A percentile compares a stretch with the other conserved stretches of the same genome.
These are phyloP conservation scores for Phanerodontia chrysosporium DNA, from an alignment of 768 basidiomycete species.

Conservation along the genomic window DNA sequence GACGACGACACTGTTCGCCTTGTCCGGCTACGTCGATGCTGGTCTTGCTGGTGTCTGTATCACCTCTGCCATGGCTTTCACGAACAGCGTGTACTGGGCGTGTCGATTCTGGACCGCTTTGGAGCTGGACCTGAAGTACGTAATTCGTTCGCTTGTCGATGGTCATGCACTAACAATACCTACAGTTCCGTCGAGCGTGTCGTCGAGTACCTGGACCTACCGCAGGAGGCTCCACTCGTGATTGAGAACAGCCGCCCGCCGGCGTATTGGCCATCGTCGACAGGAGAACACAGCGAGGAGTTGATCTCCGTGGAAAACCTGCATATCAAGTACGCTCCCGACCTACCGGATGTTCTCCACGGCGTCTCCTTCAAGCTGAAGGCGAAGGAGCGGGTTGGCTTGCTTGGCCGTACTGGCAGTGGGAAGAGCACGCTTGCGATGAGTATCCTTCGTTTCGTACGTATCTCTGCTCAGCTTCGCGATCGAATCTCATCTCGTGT, in stretches of 20 bases:
- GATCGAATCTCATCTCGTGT: too few relatives aligned
- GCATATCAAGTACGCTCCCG: conserved; percentile 78
- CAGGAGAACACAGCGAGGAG: conserved; percentile 41
- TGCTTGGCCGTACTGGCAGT: conserved; percentile 80
- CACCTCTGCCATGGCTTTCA: conserved; percentile 66
- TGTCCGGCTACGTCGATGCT: conserved; percentile 54
- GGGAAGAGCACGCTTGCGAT: conserved; percentile 84
- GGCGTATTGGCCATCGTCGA: conserved; percentile 88
- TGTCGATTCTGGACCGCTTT: conserved; percentile 51
- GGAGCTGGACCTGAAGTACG: conserved; percentile 74
- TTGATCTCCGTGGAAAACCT: conserved; percentile 72
- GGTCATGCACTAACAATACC: background rate
- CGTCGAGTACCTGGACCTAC: conserved; percentile 85
- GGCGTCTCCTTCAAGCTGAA: conserved; percentile 69
- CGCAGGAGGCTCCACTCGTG: conserved; percentile 66
- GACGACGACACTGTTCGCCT: conserved; percentile 70
- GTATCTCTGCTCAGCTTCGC: conserved; percentile 21
- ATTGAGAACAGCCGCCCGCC: conserved; percentile 76
- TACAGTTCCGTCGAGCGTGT: conserved; percentile 83
- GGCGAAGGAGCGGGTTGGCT: conserved; percentile 70
- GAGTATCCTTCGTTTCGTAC: conserved; percentile 78
- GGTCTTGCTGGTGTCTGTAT: conserved; percentile 73
- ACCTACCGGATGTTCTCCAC: conserved; percentile 77
- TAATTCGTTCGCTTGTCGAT: conserved; percentile 8
- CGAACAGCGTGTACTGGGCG: conserved; percentile 45